These are phyloP conservation scores for Stentor coeruleus DNA, from an alignment of 73 alveolate species.

Conservation along the genomic window DNA sequence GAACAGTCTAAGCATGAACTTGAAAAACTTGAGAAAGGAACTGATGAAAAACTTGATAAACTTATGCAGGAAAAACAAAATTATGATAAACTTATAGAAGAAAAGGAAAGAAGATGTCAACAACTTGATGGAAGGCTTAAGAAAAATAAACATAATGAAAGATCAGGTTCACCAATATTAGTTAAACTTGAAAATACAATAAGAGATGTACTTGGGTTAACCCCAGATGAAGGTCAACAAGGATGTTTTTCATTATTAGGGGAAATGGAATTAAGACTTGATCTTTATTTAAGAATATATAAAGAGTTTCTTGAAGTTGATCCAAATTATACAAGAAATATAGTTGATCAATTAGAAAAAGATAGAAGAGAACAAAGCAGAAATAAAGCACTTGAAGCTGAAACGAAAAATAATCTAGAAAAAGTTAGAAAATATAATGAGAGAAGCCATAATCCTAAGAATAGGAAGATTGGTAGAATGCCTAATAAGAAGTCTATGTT, in stretches of 20 bases:
- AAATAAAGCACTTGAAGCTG: background rate
- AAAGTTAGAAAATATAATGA: constrained; percentile 10
- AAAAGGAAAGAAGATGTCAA: constrained; percentile 1
- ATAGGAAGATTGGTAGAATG: constrained; percentile 7
- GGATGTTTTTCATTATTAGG: background rate
- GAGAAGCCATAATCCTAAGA: constrained; percentile 18
- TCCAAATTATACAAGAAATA: background rate
- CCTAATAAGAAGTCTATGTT: constrained; percentile 1
- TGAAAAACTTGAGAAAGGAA: background rate
- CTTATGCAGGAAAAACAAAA: background rate
- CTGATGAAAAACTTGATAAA: background rate
- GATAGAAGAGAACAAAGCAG: constrained; percentile 10
- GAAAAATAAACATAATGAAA: background rate
- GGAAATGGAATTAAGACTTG: background rate
- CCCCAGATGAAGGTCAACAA: constrained; percentile 19
- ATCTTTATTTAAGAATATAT: background rate
- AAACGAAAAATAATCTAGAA: constrained; percentile 19
- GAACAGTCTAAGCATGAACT: constrained; percentile 21
- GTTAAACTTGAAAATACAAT: background rate
- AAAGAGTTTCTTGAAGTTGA: constrained; percentile 6
- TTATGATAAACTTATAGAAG: constrained; percentile 1
- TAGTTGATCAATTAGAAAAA: constrained; percentile 5
- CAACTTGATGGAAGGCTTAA: background rate
- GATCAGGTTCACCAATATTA: background rate
- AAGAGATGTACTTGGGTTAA: background rate